Conservation (phyloP, 2,329 filamentous ascomycete genomes). For the Rachicladosporium sp. region DNA sequence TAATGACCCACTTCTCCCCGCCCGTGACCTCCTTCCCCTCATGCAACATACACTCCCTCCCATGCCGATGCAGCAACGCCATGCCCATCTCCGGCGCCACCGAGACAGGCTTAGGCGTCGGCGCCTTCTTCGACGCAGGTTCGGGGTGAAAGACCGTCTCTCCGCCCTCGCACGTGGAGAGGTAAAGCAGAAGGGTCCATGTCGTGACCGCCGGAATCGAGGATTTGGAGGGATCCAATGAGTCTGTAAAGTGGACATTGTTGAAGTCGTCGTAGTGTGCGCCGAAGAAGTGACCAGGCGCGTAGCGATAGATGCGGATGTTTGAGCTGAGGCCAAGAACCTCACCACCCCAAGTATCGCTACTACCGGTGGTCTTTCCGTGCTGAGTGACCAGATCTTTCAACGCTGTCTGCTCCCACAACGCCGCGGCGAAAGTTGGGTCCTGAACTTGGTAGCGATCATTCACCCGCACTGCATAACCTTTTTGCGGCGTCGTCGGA, state of each 20-base stretch:
- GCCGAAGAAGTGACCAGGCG: constrained; percentile 78
- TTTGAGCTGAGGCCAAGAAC: constrained; percentile 77
- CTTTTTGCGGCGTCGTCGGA: constrained; percentile 63
- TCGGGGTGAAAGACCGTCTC: constrained; percentile 88
- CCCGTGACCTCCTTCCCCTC: constrained; percentile 67
- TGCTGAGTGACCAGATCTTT: constrained; percentile 40
- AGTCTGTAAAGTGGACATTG: constrained; percentile 46
- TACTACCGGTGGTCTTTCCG: constrained; percentile 18
- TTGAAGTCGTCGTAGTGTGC: constrained; percentile 89
- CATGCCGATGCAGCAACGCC: constrained; percentile 77
- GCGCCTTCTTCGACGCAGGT: constrained; percentile 27
- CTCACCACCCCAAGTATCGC: constrained; percentile 59
- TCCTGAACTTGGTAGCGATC: constrained; percentile 81
- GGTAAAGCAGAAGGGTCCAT: constrained; percentile 82
- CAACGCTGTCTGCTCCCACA: constrained; percentile 71
- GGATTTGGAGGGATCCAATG: constrained; percentile 24
- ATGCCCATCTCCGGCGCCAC: constrained; percentile 72
- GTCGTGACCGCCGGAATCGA: constrained; percentile 55
- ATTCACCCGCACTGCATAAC: constrained; percentile 74
- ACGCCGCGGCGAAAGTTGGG: constrained; percentile 53
- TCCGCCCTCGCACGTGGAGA: constrained; percentile 71
- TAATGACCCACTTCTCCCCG: constrained; percentile 84
- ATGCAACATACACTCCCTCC: constrained; percentile 78
- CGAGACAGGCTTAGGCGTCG: constrained; percentile 44
- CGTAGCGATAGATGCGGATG: constrained; percentile 81